Base-by-base conservation (phyloP, 306 rosid genomes). In the Geum urbanum region DNA sequence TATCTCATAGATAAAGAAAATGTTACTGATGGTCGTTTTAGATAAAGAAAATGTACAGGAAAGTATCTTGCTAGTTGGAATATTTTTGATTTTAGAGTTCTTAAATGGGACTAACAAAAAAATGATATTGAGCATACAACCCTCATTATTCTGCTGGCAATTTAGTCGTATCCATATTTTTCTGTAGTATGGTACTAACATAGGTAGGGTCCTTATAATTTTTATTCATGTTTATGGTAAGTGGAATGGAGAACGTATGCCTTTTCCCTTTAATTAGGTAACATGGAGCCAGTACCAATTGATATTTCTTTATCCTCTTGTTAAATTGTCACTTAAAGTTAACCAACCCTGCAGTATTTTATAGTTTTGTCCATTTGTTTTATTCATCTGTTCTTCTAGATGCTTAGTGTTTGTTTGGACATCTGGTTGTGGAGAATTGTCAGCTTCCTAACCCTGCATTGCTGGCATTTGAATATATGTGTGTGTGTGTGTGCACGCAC, bases 331-430 rank as follows among this genome's bases (percentile, higher is more conserved):
- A 37, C 32, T 37, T 50, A 67, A n/a, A 50, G 60, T 67, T 37
- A 5, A 49, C 27, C 20, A 50, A 22, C 62, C 27, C 19, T 5
- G 19, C 32, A 16, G 10, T 32, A 49, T n/a, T 67, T 48, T 45
- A 22, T 46, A 20, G 2, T 20, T 13, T 65, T 51, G 46, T 67
- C 2, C 59, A 27, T 4, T 53, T 53, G 24, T 40, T 69, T 53
- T 14, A 54, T 73, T 41, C 60, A 53, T 64, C 37, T 45, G 47
- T 39, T 32, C 44, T 50, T 24, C 9, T 69, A 53, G 40, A 54
- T 69, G 73, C 63, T 69, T 69, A 37, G 19, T 73, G 77, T 37
- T 57, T 63, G 54, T 71, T 46, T 64, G 48, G 50, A 63, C 65
- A 18, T 63, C 5, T 55, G 41, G 54, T 46, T 37, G 61, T 39